Base-by-base conservation (phyloP, 2,329 filamentous ascomycete genomes). In the Diaporthe vaccinii region DNA sequence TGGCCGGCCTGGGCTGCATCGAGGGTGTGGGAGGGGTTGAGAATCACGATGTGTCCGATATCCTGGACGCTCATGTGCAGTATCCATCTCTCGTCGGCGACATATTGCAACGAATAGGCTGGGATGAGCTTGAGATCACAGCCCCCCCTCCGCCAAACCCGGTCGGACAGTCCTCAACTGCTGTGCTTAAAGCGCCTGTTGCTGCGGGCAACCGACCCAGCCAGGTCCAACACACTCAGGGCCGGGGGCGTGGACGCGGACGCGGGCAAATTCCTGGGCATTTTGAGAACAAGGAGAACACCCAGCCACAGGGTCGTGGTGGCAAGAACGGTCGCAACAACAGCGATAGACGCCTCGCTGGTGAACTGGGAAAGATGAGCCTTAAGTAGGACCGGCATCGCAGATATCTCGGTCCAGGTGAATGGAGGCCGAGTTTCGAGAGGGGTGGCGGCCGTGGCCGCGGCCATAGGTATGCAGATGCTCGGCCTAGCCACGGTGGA, bases 1-100 rank as follows among this genome's bases (percentile, higher is more conserved):
- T 98, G 46, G 95, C 96, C 0, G 96, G 96, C 0, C 85, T 98
- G 25, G 93, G 98, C 82, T 89, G 90, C 22, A 90, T 97, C 44
- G 87, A 90, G 55, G 92, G 92, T 20, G 91, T 95, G 3, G 86
- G 88, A 70, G 88, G 89, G 53, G 86, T 93, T 72, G 93, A 95
- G 82, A 95, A 94, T 78, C 85, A 93, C 72, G 87, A 94, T 77
- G 89, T 92, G 36, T 92, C 90, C 76, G 88, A 91, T 73, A 87
- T 92, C 77, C 89, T 94, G 71, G 91, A 86, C 77, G 93, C 92
- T 22, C 94, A 96, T 83, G 83, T 94, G 75, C 88, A 91, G 78
- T 96, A 96, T 81, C 90, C 92, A 75, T 90, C 90, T 79, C 85
- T 95, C 69, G 86, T 93, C 12, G 92, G 93, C 22, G 88, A 85